A percentile compares a stretch with the other conserved stretches of the same genome.
Conservation (phyloP, 106 monocot genomes). For the Phalaenopsis equestris region DNA sequence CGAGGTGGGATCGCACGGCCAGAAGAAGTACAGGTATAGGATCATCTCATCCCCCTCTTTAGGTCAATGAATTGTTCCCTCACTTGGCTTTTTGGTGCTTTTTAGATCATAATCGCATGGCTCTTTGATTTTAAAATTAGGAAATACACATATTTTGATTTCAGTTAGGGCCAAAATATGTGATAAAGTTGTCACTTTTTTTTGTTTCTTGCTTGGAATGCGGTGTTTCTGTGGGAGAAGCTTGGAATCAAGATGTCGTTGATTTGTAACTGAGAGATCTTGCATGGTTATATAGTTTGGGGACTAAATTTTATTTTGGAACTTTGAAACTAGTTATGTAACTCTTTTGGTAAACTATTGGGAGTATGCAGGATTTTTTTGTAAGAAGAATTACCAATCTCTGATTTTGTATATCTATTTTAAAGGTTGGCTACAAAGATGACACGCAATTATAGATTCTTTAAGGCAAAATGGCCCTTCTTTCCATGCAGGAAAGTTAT, state of each 20-base stretch:
- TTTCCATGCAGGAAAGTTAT: not conserved
- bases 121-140: not conserved
- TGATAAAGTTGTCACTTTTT: too few species aligned
- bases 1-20: constrained; percentile 45
- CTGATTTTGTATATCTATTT: not conserved
- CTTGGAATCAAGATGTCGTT: too few species aligned
- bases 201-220: too few species aligned
- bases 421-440: not conserved
- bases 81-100: not conserved
- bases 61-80: not conserved
- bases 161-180: not conserved
- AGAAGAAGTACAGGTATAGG: constrained; percentile 42
- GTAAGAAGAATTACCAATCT: not conserved
- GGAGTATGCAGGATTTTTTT: too few species aligned
- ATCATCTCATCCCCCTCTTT: not conserved
- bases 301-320: too few species aligned
- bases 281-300: not conserved
- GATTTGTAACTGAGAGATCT: not conserved
- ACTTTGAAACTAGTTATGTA: too few species aligned
- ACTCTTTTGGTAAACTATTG: too few species aligned
- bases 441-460: not conserved
- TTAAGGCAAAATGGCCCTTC: constrained; percentile 1
- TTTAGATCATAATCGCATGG: not conserved
- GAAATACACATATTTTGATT: not conserved
- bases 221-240: too few species aligned